Conservation (phyloP, 345 rosid genomes). For the Heritiera littoralis region DNA sequence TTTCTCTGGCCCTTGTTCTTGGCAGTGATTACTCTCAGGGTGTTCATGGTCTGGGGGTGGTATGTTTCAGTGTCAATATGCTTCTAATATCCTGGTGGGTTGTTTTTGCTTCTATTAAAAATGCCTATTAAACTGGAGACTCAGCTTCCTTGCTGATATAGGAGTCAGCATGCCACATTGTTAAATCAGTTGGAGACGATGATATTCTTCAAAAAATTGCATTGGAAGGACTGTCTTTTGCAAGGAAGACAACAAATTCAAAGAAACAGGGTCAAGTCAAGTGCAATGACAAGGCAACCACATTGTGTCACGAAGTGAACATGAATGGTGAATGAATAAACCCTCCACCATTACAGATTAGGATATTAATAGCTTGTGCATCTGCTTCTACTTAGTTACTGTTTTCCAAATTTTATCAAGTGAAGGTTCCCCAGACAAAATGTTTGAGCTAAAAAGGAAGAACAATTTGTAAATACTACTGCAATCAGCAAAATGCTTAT, state of each 20-base stretch:
- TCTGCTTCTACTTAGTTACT: not conserved
- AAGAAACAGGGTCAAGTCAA: constrained; percentile 45
- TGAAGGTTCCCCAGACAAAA: not conserved
- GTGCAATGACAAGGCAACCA: constrained; percentile 35
- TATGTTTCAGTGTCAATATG: constrained; percentile 37
- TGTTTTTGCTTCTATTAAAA: not conserved
- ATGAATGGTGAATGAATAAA: constrained; percentile 38
- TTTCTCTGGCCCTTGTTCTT: constrained; percentile 79
- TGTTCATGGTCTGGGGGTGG: constrained; percentile 82
- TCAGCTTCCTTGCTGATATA: constrained; percentile 31
- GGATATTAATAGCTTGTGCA: not conserved
- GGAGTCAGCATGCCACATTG: constrained; percentile 82
- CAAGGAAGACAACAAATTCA: constrained; percentile 45
- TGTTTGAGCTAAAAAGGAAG: not conserved
- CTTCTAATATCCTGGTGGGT: constrained; percentile 12
- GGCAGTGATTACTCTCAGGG: constrained; percentile 91
- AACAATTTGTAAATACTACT: not conserved
- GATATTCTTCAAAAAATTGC: constrained; percentile 55
- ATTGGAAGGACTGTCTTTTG: constrained; percentile 59
- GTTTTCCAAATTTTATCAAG: not conserved
- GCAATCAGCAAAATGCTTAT: constrained; percentile 2
- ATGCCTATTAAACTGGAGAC: constrained; percentile 13
- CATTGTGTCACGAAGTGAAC: constrained; percentile 33
- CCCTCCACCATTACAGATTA: not conserved
- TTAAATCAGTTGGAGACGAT: constrained; percentile 68